Evolutionary conservation across 257 asterid species (phyloP).

Genomic region (Agastache rugosa): DNA sequence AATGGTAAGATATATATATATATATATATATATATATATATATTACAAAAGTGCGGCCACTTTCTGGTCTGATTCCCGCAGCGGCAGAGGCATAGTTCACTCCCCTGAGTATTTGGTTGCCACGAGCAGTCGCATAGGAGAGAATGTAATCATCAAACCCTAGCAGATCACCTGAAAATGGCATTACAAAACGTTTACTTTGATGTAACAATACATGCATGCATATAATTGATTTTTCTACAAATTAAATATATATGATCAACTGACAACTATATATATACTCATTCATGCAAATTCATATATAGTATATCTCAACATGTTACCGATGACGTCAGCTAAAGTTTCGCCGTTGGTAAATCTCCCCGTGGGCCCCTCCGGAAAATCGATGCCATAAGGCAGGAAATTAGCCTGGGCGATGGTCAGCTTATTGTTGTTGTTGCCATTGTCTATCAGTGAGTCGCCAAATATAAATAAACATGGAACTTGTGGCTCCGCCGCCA

Average conservation of each 20-base stretch:
- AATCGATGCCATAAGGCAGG: slow-evolving; percentile 52
- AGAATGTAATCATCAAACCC: slow-evolving; percentile 66
- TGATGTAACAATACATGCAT: too few relatives aligned
- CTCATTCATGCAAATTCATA: not conserved
- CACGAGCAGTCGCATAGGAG: slow-evolving; percentile 58
- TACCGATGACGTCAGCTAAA: slow-evolving; percentile 44
- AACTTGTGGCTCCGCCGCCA: slow-evolving; percentile 33
- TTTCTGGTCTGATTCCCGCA: slow-evolving; percentile 82
- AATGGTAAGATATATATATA: too few relatives aligned
- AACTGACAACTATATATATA: too few relatives aligned
- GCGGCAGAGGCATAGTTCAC: slow-evolving; percentile 86
- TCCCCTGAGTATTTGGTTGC: slow-evolving; percentile 62
- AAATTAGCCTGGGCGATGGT: slow-evolving; percentile 36
- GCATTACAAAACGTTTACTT: too few relatives aligned
- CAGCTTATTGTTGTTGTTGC: slow-evolving; percentile 45
- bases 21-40: too few relatives aligned
- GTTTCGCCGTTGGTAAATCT: slow-evolving; percentile 52
- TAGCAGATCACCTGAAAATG: slow-evolving; percentile 58
- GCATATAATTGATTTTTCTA: too few relatives aligned
- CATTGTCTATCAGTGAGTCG: slow-evolving; percentile 50
- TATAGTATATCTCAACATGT: not conserved
- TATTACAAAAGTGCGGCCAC: slow-evolving; percentile 67
- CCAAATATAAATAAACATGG: slow-evolving; percentile 57
- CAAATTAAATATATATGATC: too few relatives aligned
- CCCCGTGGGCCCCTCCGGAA: slow-evolving; percentile 50